phyloP scores from a whole-genome alignment of 75 land plant species.

The Selaginella tamariscina region DNA sequence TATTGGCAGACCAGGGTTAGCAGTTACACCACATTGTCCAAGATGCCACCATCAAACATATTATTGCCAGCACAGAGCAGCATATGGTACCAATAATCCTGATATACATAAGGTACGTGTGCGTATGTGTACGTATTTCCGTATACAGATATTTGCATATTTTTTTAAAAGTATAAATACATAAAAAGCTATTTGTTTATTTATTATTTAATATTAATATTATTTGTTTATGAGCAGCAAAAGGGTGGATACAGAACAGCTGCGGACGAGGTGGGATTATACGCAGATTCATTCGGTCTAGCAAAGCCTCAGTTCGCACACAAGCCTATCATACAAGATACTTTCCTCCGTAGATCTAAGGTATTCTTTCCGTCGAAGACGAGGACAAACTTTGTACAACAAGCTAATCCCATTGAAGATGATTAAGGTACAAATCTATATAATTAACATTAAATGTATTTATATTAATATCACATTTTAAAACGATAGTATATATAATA shows the following conservation, averaged over 20 bases:
- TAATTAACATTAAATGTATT: no score
- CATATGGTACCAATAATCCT: constrained; percentile 28
- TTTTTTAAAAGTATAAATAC: no score
- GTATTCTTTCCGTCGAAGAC: constrained; percentile 29
- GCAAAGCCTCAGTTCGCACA: constrained; percentile 26
- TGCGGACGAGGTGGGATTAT: constrained; percentile 19
- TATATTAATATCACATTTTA: no score
- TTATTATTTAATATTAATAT: no score
- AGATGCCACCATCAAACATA: constrained; percentile 32
- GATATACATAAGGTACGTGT: constrained; percentile 18
- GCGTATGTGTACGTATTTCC: neutral
- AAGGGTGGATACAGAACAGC: constrained; percentile 19
- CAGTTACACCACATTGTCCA: constrained; percentile 24
- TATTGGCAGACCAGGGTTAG: constrained; percentile 26
- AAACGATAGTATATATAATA: no score
- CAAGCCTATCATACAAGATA: constrained; percentile 28
- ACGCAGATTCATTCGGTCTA: constrained; percentile 18
- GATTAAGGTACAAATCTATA: no score
- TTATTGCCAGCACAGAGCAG: constrained; percentile 25
- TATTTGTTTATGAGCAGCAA: constrained; percentile 16
- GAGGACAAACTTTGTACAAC: constrained; percentile 18
- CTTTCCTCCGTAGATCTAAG: constrained; percentile 20
- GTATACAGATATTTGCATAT: no score
- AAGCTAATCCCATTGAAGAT: constrained; percentile 8
- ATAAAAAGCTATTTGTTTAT: no score